These are phyloP conservation scores for Ramalina intermedia DNA, from an alignment of 495 filamentous ascomycete species.

Conservation along the genomic window DNA sequence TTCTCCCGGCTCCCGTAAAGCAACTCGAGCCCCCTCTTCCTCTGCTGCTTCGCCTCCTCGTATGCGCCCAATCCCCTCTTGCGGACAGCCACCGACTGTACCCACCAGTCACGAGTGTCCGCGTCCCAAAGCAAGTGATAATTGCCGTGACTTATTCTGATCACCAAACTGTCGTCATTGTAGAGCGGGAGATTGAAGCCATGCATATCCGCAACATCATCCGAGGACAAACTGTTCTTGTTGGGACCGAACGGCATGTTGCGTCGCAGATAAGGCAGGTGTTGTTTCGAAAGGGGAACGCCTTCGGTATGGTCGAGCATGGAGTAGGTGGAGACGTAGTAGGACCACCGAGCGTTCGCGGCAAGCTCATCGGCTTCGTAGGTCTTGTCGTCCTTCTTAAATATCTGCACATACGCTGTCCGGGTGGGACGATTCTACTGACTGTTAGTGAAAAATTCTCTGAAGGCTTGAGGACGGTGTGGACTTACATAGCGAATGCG, in stretches of 20 bases:
- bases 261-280: constrained; percentile 55
- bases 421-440: constrained; percentile 39
- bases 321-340: constrained; percentile 84
- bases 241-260: constrained; percentile 43
- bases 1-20: constrained; percentile 9
- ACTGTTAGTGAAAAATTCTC: not conserved
- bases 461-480: not conserved
- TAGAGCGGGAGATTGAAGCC: constrained; percentile 36
- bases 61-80: constrained; percentile 10
- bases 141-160: constrained; percentile 67
- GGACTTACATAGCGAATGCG: constrained; percentile 67
- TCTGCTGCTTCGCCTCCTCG: constrained; percentile 5
- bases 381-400: constrained; percentile 69
- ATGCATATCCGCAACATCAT: constrained; percentile 19
- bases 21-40: constrained; percentile 11
- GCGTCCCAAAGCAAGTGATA: constrained; percentile 70
- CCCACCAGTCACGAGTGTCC: constrained; percentile 46
- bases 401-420: constrained; percentile 50
- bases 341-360: constrained; percentile 59
- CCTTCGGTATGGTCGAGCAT: constrained; percentile 84
- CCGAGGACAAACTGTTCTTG: constrained; percentile 21
- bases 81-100: constrained; percentile 9
- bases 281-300: constrained; percentile 47
- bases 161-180: constrained; percentile 58
- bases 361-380: constrained; percentile 49